Percentiles rank a stretch among this genome's conserved stretches.
phyloP scores from a whole-genome alignment of 2,329 filamentous ascomycete species.

The Cladosporium sp. region DNA sequence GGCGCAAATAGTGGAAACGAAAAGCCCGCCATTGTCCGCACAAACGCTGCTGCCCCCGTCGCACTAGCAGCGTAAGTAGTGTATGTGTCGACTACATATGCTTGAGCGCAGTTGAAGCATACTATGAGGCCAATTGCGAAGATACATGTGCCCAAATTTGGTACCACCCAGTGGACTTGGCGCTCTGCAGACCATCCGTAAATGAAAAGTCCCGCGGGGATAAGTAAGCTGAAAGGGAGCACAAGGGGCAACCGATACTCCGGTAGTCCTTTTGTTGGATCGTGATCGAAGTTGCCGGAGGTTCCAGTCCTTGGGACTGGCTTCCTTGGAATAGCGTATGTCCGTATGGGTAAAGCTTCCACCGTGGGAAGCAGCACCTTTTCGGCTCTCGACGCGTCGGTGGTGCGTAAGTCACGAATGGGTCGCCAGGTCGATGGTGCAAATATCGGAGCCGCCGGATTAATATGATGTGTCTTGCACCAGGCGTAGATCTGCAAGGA shows the following conservation, averaged over 20 bases:
- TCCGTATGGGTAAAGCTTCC: no score
- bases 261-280: constrained; percentile 22
- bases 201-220: constrained; percentile 23
- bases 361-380: no score
- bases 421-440: constrained; percentile 16
- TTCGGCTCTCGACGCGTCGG: no score
- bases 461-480: constrained; percentile 20
- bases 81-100: constrained; percentile 46
- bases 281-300: constrained; percentile 25
- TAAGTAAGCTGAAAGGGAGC: constrained; percentile 38
- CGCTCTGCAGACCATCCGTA: constrained; percentile 24
- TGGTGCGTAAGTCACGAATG: neutral
- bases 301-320: constrained; percentile 10
- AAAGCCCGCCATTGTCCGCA: constrained; percentile 45
- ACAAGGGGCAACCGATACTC: constrained; percentile 47
- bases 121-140: constrained; percentile 22
- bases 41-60: constrained; percentile 44
- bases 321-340: neutral
- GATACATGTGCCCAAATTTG: constrained; percentile 22
- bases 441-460: constrained; percentile 17
- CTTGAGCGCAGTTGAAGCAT: constrained; percentile 21
- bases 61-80: constrained; percentile 46
- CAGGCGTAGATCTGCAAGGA: constrained; percentile 17
- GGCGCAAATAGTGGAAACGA: constrained; percentile 50
- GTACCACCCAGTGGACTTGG: constrained; percentile 23